Percentiles rank a stretch among this genome's conserved stretches.
Conservation (phyloP, 805 yeast species). For the Kodamaea fukazawae region DNA sequence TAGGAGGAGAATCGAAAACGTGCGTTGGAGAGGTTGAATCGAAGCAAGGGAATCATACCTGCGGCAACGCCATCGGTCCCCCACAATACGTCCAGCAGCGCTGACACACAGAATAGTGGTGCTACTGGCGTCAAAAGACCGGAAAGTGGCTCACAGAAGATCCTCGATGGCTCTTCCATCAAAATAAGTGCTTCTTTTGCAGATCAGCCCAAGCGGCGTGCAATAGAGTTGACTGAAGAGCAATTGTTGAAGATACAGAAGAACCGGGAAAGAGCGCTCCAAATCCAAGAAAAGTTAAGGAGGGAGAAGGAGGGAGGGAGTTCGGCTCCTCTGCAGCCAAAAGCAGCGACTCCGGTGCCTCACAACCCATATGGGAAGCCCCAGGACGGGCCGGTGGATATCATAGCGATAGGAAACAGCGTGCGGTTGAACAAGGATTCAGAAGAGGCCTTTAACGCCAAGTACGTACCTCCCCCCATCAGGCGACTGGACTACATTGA, state of each 20-base stretch:
- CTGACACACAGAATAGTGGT: not conserved
- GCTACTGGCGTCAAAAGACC: constrained; percentile 1
- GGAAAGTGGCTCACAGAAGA: not conserved
- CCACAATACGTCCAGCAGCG: constrained; percentile 1
- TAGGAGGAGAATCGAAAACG: constrained; percentile 63
- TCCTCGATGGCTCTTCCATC: constrained; percentile 6
- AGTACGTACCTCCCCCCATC: constrained; percentile 36
- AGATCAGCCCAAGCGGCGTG: constrained; percentile 18
- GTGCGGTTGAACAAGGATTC: constrained; percentile 6
- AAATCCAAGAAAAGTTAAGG: constrained; percentile 28
- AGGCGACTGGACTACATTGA: constrained; percentile 69
- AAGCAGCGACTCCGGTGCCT: constrained; percentile 4
- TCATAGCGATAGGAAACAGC: constrained; percentile 8
- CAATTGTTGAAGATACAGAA: constrained; percentile 49
- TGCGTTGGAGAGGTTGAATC: constrained; percentile 58
- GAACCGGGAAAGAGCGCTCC: constrained; percentile 54
- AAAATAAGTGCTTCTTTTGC: constrained; percentile 6
- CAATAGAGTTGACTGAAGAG: constrained; percentile 43
- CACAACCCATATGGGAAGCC: not conserved
- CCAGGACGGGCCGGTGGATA: constrained; percentile 3
- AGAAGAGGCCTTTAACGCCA: constrained; percentile 4
- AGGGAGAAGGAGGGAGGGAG: not conserved
- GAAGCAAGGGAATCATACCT: constrained; percentile 14
- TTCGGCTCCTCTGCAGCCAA: constrained; percentile 1
- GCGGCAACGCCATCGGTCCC: not conserved